Percentiles rank a stretch among this genome's conserved stretches.
Evolutionary conservation across 2,329 filamentous ascomycete species (phyloP).

Genomic region (Boeremia lycopersici): DNA sequence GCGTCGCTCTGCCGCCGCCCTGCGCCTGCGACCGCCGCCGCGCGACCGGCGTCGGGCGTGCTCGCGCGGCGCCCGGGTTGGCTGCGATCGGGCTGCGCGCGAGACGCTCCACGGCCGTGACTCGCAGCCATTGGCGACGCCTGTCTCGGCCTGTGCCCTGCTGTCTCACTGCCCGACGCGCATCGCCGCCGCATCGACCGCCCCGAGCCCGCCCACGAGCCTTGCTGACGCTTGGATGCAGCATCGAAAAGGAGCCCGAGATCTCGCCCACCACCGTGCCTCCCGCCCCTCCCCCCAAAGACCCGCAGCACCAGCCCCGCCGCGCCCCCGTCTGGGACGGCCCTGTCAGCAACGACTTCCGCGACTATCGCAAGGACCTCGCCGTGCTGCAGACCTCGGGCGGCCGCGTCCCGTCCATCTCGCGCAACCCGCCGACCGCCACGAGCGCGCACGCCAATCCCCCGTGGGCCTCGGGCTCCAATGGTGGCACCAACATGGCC

Average conservation of each 20-base stretch:
- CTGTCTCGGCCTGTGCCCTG: constrained; percentile 24
- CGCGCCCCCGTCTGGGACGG: constrained; percentile 61
- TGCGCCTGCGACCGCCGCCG: constrained; percentile 8
- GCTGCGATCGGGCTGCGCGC: constrained; percentile 13
- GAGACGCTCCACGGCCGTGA: constrained; percentile 12
- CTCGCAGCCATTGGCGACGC: constrained; percentile 25
- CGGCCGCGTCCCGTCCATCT: constrained; percentile 62
- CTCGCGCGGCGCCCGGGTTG: constrained; percentile 10
- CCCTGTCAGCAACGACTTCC: constrained; percentile 63
- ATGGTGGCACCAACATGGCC: constrained; percentile 50
- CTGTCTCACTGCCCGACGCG: constrained; percentile 28
- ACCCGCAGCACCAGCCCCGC: constrained; percentile 40
- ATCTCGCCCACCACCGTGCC: constrained; percentile 48
- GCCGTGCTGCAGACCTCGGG: constrained; percentile 69
- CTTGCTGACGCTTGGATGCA: constrained; percentile 41
- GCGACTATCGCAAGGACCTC: constrained; percentile 74
- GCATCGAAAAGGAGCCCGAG: constrained; percentile 54
- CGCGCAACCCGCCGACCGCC: constrained; percentile 63
- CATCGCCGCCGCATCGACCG: constrained; percentile 1
- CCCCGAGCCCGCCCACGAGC: background rate
- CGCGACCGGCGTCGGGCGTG: constrained; percentile 23
- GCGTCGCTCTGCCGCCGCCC: constrained; percentile 12
- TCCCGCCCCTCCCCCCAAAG: constrained; percentile 45
- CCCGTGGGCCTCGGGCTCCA: constrained; percentile 58
- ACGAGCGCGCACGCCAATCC: constrained; percentile 57